A percentile compares a stretch with the other conserved stretches of the same genome.
Conservation (phyloP, 345 rosid genomes). For the Psidium friedrichsthalianum region DNA sequence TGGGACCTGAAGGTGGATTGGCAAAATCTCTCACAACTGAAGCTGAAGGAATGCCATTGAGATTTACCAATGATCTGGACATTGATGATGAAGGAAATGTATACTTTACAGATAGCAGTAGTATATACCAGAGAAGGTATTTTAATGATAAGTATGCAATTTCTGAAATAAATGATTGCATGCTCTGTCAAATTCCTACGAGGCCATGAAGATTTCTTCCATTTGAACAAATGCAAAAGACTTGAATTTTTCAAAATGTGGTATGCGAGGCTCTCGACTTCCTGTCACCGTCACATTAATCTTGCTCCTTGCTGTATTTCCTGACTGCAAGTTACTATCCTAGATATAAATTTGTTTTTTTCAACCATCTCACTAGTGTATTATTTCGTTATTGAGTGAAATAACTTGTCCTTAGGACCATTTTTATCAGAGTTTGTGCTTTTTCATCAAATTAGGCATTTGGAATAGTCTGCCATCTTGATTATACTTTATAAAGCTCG, state of each 20-base stretch:
- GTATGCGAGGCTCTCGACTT: background rate
- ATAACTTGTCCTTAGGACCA: background rate
- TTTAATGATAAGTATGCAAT: background rate
- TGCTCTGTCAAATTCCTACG: background rate
- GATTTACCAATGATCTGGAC: slow-evolving; percentile 87
- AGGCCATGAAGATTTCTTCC: background rate
- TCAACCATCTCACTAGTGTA: background rate
- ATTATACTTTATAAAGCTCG: background rate
- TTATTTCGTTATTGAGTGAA: background rate
- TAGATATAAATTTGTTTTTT: background rate
- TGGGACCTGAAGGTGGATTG: slow-evolving; percentile 84
- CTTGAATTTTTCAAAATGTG: background rate
- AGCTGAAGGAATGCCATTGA: slow-evolving; percentile 69
- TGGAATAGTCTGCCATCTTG: no score
- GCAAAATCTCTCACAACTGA: slow-evolving; percentile 62
- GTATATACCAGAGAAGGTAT: slow-evolving; percentile 61
- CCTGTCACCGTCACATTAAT: background rate
- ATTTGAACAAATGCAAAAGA: background rate
- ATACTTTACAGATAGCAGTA: slow-evolving; percentile 92
- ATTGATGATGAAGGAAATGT: slow-evolving; percentile 75
- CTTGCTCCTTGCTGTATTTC: background rate
- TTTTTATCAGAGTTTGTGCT: background rate
- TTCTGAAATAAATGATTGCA: background rate
- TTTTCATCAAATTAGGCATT: background rate
- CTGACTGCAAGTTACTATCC: background rate